Base-by-base conservation (phyloP, 2,329 filamentous ascomycete genomes). In the Ampelomyces quisqualis region DNA sequence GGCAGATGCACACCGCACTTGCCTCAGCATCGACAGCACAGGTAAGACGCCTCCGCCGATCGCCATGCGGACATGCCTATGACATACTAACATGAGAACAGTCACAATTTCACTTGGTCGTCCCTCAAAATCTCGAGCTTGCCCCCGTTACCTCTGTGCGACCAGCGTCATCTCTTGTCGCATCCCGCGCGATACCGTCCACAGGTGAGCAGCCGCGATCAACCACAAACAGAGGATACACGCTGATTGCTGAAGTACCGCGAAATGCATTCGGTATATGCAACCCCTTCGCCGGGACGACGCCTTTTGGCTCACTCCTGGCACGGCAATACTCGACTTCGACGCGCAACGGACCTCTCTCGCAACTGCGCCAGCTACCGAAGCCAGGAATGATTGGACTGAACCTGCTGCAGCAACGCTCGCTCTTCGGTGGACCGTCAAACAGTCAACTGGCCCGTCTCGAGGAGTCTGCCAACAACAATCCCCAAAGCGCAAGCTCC, bases 381-480 rank as follows among this genome's bases (percentile, higher is more conserved):
- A 50, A 57, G 29, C 49, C 58, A 8, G 60, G 60, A 30, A 58
- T 53, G 45, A 40, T 70, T 27, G 69, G 69, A 19, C 56, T 73
- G 41, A 64, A 60, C 38, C 54, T 73, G 43, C 50, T 55, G 18
- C 73, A 76, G 56, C 69, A 68, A 45, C 67, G 74, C 44, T 67
- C 67, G 9, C 49, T 76, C 40, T 74, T 75, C 47, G 72, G 72
- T 39, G 69, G 65, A 34, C 67, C 70, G n/a, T 73, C 69, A 14
- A 74, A 76, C 36, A 80, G 76, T 51, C 68, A 91, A 41, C 80
- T 98, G 22, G 89, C 90, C 22, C 86, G 88, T 53, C 79, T 90
- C 55, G 93, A 98, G 71, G 86, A 90, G 66, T 86, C 87, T 17
- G 94, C 93, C 24, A 98, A 97, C 71, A 86, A 89, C 69, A 95